A percentile compares a stretch with the other conserved stretches of the same genome.
Evolutionary conservation across 179 eudicot species (phyloP).

Genomic region (Heliamphora pulchella): DNA sequence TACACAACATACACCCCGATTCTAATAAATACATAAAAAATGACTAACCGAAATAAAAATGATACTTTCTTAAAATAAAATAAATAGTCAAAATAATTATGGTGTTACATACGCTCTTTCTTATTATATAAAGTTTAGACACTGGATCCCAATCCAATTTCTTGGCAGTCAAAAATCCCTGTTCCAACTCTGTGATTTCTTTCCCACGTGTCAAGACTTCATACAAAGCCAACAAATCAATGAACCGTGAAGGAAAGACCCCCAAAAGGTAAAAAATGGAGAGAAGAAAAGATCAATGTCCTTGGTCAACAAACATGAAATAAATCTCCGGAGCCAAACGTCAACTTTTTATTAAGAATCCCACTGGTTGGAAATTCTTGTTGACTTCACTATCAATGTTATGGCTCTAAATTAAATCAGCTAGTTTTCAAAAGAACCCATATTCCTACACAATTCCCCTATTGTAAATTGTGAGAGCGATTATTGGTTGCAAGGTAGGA

Average conservation of each 20-base stretch:
- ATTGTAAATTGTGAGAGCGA: too few relatives aligned
- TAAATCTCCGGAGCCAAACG: not conserved
- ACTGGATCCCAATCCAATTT: too few relatives aligned
- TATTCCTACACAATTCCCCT: not conserved
- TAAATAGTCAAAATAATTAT: too few relatives aligned
- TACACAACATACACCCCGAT: too few relatives aligned
- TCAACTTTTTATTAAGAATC: not conserved
- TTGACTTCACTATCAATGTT: not conserved
- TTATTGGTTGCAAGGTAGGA: too few relatives aligned
- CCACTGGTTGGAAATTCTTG: conserved; percentile 3
- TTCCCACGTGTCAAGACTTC: not conserved
- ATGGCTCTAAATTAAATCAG: not conserved
- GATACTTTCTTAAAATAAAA: too few relatives aligned
- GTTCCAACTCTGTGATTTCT: too few relatives aligned
- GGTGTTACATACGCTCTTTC: too few relatives aligned
- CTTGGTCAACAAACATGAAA: conserved; percentile 3
- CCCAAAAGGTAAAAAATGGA: not conserved
- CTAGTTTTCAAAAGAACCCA: not conserved
- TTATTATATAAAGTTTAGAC: too few relatives aligned
- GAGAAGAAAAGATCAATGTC: conserved; percentile 11
- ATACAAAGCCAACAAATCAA: not conserved
- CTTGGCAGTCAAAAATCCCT: too few relatives aligned
- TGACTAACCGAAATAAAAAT: too few relatives aligned
- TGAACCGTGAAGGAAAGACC: not conserved
- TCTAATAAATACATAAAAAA: too few relatives aligned